Evolutionary conservation across 345 rosid genomes (phyloP), one percentile per base, ranked within the genome.

Genomic region (Rhodamnia rubescens): DNA sequence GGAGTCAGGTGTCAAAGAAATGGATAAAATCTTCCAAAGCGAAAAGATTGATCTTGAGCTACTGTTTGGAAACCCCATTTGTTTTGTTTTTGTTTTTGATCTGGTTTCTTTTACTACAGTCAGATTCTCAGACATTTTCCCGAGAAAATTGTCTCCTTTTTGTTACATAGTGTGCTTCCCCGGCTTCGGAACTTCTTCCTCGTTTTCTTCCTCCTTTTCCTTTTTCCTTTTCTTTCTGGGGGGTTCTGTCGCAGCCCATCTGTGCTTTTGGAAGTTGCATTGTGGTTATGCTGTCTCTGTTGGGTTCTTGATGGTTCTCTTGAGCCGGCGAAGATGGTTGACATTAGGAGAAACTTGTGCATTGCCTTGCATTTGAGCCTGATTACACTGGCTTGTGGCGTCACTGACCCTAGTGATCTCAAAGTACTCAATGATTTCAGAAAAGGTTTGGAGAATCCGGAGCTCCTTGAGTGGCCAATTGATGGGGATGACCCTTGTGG

Each of bases 401-500:
- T 40, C 51, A 91, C 93, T 53, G 90, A 92, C 83, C 92, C 93
- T 27, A 87, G 53, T 56, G 94, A 92, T 89, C 51, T 89, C 59
- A 90, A 89, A 85, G 83, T 92, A 58, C 86, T 92, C 87, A 86
- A 56, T 86, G 94, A 91, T 88, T 91, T 92, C 88, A 87, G 88
- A 85, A 85, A 89, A 29, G 93, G 92, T 21, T 83, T 92, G 88
- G 88, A 92, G 26, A 92, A 92, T 83, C 92, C 94, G 26, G 93
- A 91, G 90, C 89, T 91, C 50, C 90, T 92, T 24, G 86, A 85
- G 75, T 92, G 94, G 94, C 94, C 94, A 4, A 87, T 26, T 7
- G 74, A 61, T 40, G 90, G 92, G 47, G 85, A 89, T 58, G 90
- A 91, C 84, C 94, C 94, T 1, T 92, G 94, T 84, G 94, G 94